Evolutionary conservation across 2,329 filamentous ascomycete species (phyloP).

Genomic region (Gremmenia infestans): DNA sequence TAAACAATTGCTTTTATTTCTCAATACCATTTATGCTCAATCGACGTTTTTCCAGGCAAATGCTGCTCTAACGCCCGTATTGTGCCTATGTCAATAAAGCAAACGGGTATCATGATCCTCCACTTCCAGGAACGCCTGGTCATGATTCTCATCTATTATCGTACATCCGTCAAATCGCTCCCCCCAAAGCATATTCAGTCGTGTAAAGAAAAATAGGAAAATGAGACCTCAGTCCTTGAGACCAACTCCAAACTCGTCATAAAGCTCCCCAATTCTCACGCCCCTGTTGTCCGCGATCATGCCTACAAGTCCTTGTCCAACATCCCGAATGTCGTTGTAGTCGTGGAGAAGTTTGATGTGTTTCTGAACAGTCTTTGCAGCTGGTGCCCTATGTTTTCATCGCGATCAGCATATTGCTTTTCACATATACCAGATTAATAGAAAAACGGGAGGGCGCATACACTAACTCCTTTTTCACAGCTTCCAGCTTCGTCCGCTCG

Average conservation of each 20-base stretch:
- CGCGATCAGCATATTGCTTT: too few relatives aligned
- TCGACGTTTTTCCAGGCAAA: not conserved
- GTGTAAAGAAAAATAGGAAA: not conserved
- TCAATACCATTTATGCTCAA: not conserved
- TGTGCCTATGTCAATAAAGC: conserved; percentile 5
- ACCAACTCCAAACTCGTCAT: conserved; percentile 32
- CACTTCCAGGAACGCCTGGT: conserved; percentile 2
- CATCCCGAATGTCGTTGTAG: conserved; percentile 68
- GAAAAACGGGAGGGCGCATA: conserved; percentile 13
- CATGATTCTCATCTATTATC: not conserved
- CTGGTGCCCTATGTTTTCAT: conserved; percentile 16
- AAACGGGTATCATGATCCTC: conserved; percentile 22
- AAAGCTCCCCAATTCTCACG: conserved; percentile 34
- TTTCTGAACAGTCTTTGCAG: conserved; percentile 48
- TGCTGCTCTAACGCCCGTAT: not conserved
- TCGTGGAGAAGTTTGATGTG: conserved; percentile 62
- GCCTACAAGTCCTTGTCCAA: conserved; percentile 60
- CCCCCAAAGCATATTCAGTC: not conserved
- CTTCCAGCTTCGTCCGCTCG: conserved; percentile 34
- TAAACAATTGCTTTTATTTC: not conserved
- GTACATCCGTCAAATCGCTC: too few relatives aligned
- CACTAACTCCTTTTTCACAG: conserved; percentile 30
- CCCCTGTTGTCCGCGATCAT: conserved; percentile 62
- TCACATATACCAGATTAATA: not conserved
- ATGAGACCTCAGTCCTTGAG: conserved; percentile 24